phyloP scores from a whole-genome alignment of 2,329 filamentous ascomycete species.

The Penicillium sp. region DNA sequence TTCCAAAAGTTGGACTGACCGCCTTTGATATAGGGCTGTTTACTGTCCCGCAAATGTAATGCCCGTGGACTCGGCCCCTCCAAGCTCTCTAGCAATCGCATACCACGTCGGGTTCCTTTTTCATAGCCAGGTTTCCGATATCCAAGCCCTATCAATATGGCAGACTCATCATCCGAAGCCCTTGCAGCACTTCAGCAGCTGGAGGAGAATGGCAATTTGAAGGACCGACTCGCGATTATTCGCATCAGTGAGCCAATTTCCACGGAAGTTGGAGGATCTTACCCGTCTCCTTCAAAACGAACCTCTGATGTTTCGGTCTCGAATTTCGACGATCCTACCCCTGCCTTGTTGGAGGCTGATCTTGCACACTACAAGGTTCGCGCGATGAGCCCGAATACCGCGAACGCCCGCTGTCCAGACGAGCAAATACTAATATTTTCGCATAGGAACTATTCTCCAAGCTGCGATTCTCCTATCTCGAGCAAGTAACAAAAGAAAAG shows the following conservation, averaged over 20 bases:
- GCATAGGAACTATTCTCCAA: slow-evolving; percentile 83
- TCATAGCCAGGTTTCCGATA: not conserved
- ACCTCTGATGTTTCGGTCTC: slow-evolving; percentile 76
- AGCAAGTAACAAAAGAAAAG: slow-evolving; percentile 98
- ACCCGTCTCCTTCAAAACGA: slow-evolving; percentile 49
- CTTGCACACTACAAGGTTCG: slow-evolving; percentile 76
- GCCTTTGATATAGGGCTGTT: slow-evolving; percentile 14
- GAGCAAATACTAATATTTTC: slow-evolving; percentile 4
- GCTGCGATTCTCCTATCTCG: slow-evolving; percentile 93
- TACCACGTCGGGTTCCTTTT: not conserved
- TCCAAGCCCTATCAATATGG: slow-evolving; percentile 13
- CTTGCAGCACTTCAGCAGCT: slow-evolving; percentile 50
- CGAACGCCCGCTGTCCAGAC: not conserved
- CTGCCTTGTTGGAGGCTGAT: slow-evolving; percentile 77
- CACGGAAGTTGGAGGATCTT: slow-evolving; percentile 37
- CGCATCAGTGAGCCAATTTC: slow-evolving; percentile 74
- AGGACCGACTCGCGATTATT: slow-evolving; percentile 64
- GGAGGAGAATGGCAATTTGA: slow-evolving; percentile 50
- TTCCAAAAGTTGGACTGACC: slow-evolving; percentile 8
- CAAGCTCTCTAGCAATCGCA: not conserved
- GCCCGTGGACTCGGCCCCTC: not conserved
- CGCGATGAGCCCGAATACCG: not conserved
- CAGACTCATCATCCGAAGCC: slow-evolving; percentile 24
- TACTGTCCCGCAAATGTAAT: slow-evolving; percentile 5
- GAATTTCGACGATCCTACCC: slow-evolving; percentile 66